Evolutionary conservation across 2,329 filamentous ascomycete genomes (phyloP), one percentile per base, ranked within the genome.

Genomic region (Calonectria pteridis): DNA sequence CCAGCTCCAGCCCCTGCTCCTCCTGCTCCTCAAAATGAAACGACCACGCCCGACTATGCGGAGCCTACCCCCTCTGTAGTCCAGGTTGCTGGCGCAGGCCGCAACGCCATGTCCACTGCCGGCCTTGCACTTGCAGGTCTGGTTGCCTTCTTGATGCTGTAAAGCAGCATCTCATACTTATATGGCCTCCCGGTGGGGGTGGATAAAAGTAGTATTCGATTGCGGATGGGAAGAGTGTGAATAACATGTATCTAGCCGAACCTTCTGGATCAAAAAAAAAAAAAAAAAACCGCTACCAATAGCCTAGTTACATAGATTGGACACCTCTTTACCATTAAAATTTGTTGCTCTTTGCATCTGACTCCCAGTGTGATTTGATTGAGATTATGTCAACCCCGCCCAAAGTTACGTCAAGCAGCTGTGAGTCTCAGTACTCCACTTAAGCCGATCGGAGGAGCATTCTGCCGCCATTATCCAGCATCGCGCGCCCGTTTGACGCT

Each of bases 51-150:
- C 10, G 40, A 46, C 26, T 28, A 62, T 18, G 13, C 55, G 23
- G 55, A 62, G 31, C 23, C 55, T 29, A 50, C 65, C 26, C 79
- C 79, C 10, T 10, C 71, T 31, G 73, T 68, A 20, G 78, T 80
- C 20, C 69, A 77, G 40, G 73, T 75, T 26, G 75, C 78, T n/a
- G 76, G 59, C 11, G 77, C 71, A 10, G 76, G 49, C 43, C 77
- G 67, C 69, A 72, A 64, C n/a, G 63, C 63, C 46, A 68, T 73
- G 68, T 77, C 79, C 14, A 65, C 70, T 7, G 31, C 64, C 18
- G 49, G 70, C 51, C 49, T 75, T 20, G 65, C 70, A 11, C 4
- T 80, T 58, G 75, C 68, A 16, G 77, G 73, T 20, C 26, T 80
- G 63, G 59, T 33, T 50, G 53, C 64, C 20, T 64, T 76, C 31